A percentile compares a stretch with the other conserved stretches of the same genome.
phyloP scores from a whole-genome alignment of 805 yeast species.

The Sugiyamaella valdiviana region DNA sequence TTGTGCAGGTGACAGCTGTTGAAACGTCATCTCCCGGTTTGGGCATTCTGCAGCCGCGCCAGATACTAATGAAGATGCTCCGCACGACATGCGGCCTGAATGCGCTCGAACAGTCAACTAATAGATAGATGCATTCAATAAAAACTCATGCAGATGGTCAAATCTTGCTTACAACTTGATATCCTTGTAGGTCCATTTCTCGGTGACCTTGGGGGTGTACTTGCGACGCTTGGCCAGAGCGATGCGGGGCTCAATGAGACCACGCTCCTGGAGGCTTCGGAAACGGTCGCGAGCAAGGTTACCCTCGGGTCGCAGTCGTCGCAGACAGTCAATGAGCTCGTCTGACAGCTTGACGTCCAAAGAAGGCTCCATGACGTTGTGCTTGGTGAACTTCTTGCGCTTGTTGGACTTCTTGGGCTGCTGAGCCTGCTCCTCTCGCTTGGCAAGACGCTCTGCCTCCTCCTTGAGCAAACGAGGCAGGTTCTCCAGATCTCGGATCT shows the following conservation, averaged over 20 bases:
- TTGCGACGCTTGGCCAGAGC: constrained; percentile 60
- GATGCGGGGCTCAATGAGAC: constrained; percentile 79
- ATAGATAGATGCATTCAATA: neutral
- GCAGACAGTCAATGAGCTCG: constrained; percentile 78
- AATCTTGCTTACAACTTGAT: constrained; percentile 32
- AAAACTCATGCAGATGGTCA: neutral
- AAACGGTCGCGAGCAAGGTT: constrained; percentile 75
- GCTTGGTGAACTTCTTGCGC: constrained; percentile 37
- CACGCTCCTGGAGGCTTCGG: constrained; percentile 73
- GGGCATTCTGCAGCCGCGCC: too few relatives aligned
- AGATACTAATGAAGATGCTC: too few relatives aligned
- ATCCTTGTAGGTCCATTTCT: constrained; percentile 91
- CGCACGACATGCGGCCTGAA: too few relatives aligned
- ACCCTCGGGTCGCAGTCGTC: constrained; percentile 87
- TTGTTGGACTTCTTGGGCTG: constrained; percentile 21
- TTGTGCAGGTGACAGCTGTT: too few relatives aligned
- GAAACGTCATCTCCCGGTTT: too few relatives aligned
- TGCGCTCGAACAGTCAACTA: too few relatives aligned
- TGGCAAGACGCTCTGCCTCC: constrained; percentile 17
- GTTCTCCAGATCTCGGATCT: constrained; percentile 52
- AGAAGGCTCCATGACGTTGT: constrained; percentile 42
- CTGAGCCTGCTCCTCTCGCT: constrained; percentile 15
- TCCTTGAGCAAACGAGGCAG: constrained; percentile 29
- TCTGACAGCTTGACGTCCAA: constrained; percentile 78
- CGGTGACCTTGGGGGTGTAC: constrained; percentile 70